Evolutionary conservation across 352 stramenopile species (phyloP).

Genomic region (Pythium aquatile): DNA sequence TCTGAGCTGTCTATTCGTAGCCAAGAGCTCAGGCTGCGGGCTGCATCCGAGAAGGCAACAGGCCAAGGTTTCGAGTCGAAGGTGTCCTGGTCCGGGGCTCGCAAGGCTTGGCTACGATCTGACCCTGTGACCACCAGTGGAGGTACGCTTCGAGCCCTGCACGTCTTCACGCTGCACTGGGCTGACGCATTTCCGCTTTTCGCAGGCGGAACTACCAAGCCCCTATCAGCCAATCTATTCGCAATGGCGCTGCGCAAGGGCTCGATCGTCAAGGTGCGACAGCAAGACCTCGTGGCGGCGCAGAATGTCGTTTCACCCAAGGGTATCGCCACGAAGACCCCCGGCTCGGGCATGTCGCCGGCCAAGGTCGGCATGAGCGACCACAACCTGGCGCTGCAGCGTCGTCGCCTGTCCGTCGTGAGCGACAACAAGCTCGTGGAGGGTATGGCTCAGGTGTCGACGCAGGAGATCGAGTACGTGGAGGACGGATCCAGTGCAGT

Average conservation of each 20-base stretch:
- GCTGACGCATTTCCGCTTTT: constrained; percentile 11
- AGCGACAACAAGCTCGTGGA: constrained; percentile 85
- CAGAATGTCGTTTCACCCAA: constrained; percentile 79
- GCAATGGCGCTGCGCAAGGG: constrained; percentile 54
- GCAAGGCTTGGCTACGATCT: not conserved
- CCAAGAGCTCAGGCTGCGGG: not conserved
- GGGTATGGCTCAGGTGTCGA: constrained; percentile 62
- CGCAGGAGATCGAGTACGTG: constrained; percentile 60
- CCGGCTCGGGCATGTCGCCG: constrained; percentile 28
- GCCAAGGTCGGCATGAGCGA: constrained; percentile 37
- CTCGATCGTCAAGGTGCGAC: constrained; percentile 53
- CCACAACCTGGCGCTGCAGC: constrained; percentile 61
- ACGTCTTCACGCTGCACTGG: not conserved
- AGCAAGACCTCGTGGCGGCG: constrained; percentile 52
- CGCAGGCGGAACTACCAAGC: not conserved
- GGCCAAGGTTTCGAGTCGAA: not conserved
- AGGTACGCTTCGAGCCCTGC: not conserved
- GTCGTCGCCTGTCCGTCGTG: constrained; percentile 65
- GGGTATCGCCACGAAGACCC: constrained; percentile 76
- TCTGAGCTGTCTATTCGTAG: constrained; percentile 2
- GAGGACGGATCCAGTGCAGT: constrained; percentile 60
- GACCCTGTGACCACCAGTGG: not conserved
- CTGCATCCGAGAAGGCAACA: too few species aligned
- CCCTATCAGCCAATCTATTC: not conserved
- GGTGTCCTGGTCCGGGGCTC: not conserved